A percentile compares a stretch with the other conserved stretches of the same genome.
Evolutionary conservation across 2,329 filamentous ascomycete species (phyloP).

Genomic region (Botrytis medusae): DNA sequence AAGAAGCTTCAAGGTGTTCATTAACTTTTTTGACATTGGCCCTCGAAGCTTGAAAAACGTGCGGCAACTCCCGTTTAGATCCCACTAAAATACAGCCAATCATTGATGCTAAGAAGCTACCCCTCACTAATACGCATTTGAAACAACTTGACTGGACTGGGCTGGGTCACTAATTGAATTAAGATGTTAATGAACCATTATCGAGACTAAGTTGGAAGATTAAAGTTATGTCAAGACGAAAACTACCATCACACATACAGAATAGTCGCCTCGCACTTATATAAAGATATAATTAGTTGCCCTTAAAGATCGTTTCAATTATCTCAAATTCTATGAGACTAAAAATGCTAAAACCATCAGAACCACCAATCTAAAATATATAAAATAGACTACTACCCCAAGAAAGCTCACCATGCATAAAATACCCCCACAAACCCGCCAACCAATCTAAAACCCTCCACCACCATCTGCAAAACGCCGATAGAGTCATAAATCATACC

Average conservation of each 20-base stretch:
- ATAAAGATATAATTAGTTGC: background rate
- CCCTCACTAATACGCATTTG: conserved; percentile 13
- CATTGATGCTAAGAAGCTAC: background rate
- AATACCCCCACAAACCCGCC: background rate
- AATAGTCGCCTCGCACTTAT: background rate
- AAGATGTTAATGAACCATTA: background rate
- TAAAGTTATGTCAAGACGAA: background rate
- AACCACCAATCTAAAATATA: background rate
- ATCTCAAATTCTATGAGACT: background rate
- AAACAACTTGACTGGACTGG: background rate
- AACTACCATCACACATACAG: background rate
- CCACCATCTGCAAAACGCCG: conserved; percentile 17
- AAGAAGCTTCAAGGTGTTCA: conserved; percentile 7
- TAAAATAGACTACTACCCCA: background rate
- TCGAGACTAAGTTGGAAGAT: background rate
- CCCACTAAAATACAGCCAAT: background rate
- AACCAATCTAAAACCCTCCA: conserved; percentile 1
- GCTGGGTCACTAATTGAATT: background rate
- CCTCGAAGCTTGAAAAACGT: conserved; percentile 12
- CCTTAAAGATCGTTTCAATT: background rate
- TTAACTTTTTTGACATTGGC: conserved; percentile 5
- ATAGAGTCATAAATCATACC: background rate
- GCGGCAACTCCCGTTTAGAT: conserved; percentile 21
- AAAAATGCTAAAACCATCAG: background rate
- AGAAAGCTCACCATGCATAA: background rate